Percentiles rank a stretch among this genome's conserved stretches.
These are phyloP conservation scores for Xylaria sp. DNA, from an alignment of 2,329 filamentous ascomycete species.

Conservation along the genomic window DNA sequence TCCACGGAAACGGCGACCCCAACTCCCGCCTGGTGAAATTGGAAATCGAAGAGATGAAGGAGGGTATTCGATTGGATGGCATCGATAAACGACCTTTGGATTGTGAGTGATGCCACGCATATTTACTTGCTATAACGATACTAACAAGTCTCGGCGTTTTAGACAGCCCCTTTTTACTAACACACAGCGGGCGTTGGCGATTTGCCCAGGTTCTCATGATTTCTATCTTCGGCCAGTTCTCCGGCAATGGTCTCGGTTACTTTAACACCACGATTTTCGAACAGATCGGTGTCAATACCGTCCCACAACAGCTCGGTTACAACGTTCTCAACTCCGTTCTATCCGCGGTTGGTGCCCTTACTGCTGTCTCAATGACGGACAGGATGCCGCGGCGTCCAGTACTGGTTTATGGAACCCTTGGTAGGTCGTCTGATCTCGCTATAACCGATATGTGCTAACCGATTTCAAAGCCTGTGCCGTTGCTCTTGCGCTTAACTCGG, in stretches of 20 bases:
- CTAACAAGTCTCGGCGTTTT: slow-evolving; percentile 8
- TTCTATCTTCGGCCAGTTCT: slow-evolving; percentile 47
- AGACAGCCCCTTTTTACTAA: slow-evolving; percentile 41
- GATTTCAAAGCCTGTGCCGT: slow-evolving; percentile 33
- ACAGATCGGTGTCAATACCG: slow-evolving; percentile 34
- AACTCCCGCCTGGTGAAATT: slow-evolving; percentile 37
- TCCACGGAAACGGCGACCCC: slow-evolving; percentile 40
- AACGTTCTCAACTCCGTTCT: slow-evolving; percentile 45
- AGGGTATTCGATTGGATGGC: slow-evolving; percentile 40
- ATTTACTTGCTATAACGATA: background rate
- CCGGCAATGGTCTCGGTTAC: slow-evolving; percentile 46
- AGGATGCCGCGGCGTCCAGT: slow-evolving; percentile 44
- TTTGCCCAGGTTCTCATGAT: slow-evolving; percentile 46
- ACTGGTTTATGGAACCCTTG: slow-evolving; percentile 40
- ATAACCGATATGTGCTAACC: background rate
- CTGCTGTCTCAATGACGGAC: slow-evolving; percentile 40
- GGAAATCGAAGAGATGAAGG: slow-evolving; percentile 40
- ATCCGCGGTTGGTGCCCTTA: slow-evolving; percentile 41
- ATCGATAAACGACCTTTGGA: slow-evolving; percentile 45
- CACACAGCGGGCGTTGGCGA: slow-evolving; percentile 44
- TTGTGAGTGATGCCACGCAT: slow-evolving; percentile 30
- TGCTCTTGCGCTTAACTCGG: slow-evolving; percentile 42
- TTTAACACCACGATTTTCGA: slow-evolving; percentile 46
- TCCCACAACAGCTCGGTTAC: slow-evolving; percentile 39
- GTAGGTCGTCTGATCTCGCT: slow-evolving; percentile 20